Base-by-base conservation (phyloP, 352 stramenopile species). In the Pythium aquatile region DNA sequence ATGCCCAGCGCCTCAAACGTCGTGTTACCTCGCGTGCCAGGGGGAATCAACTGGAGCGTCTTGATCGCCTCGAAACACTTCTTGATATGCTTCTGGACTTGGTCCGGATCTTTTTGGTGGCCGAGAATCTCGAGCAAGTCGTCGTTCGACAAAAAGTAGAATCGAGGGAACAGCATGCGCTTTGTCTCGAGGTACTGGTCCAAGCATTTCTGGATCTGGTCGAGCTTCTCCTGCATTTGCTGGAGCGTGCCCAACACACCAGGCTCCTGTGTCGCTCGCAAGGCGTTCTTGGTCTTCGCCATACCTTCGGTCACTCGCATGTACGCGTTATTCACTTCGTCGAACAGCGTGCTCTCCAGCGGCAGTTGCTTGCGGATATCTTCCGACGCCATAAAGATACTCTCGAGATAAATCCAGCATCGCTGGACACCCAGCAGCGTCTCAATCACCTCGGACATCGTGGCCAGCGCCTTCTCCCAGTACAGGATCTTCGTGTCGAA, bases 341-440 rank as follows among this genome's bases (percentile, higher is more conserved):
- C 85, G 75, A 97, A 97, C 3, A 97, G 69, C 48, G 78, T 79
- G 30, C 74, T 88, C 65, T 96, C 89, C 9, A 94, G 57, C 11
- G 93, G 93, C 14, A 98, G 70, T 66, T 98, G 93, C 75, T 97
- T 98, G 9, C 87, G 88, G 65, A 98, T 98, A 77, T 98, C 93
- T 66, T 97, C 93, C 2, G 83, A 96, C 1, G 89, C 91, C 89
- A 98, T 97, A 65, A 98, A 98, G 39, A 98, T 98, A 52, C 76
- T 95, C 74, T 98, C 94, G 42, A 98, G 65, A 66, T 98, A 98
- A 17, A 98, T 98, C 93, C 93, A 98, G 65, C 94, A 97, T 1
- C 90, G 86, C 61, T 98, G 93, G 14, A 98, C 92, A 8, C 76
- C 79, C 8, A 98, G 73, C 16, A 95, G 51, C 1, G 81, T 94